Evolutionary conservation across 768 basidiomycete species (phyloP).

Genomic region (Tricholoma sp.): DNA sequence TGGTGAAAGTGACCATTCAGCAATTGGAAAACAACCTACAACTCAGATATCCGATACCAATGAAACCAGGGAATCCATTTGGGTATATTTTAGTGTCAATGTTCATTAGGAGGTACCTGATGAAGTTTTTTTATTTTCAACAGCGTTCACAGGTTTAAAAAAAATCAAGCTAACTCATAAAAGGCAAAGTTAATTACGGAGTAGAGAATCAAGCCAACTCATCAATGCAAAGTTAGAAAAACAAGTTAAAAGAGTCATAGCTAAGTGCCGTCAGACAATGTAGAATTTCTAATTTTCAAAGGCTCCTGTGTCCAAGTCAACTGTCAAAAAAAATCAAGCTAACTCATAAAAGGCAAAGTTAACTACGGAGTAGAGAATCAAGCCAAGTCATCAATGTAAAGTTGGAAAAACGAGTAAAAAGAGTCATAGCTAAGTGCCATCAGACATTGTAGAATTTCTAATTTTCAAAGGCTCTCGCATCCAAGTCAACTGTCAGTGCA

Average conservation of each 20-base stretch:
- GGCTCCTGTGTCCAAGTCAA: not conserved
- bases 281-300: not conserved
- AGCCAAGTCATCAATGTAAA: not conserved
- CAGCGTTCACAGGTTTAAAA: not conserved
- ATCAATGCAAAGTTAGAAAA: not conserved
- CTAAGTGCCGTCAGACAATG: not conserved
- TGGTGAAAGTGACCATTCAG: not conserved
- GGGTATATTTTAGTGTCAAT: not conserved
- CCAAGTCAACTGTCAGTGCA: not conserved
- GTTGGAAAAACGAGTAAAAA: not conserved
- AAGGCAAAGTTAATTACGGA: not conserved
- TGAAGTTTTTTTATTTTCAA: not conserved
- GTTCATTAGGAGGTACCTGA: not conserved
- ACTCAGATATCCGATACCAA: not conserved
- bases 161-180: not conserved
- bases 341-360: not conserved
- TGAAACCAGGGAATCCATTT: not conserved
- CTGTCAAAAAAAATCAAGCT: not conserved
- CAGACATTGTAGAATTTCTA: not conserved
- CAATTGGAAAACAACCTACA: not conserved
- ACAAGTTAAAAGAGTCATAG: not conserved
- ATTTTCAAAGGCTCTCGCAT: not conserved
- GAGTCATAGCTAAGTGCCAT: too few species aligned
- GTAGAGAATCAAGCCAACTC: not conserved
- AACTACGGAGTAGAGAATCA: not conserved